These are phyloP conservation scores for Calocera viscosa DNA, from an alignment of 768 basidiomycete genomes.

Conservation along the genomic window DNA sequence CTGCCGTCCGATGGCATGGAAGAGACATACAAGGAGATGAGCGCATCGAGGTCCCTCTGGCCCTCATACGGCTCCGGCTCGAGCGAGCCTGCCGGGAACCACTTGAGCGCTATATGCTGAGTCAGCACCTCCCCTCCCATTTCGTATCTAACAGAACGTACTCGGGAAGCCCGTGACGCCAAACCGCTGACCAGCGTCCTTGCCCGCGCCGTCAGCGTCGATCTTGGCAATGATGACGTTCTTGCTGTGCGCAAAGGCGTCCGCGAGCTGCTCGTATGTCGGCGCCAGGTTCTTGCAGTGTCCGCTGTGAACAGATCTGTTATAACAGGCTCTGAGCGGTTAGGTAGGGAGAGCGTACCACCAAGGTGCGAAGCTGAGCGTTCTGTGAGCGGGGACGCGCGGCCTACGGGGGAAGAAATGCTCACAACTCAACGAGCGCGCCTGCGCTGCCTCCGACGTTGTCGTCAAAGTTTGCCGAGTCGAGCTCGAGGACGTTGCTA, in stretches of 20 bases:
- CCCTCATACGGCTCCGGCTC: conserved; percentile 53
- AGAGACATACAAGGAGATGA: conserved; percentile 56
- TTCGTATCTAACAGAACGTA: conserved; percentile 32
- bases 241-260: conserved; percentile 65
- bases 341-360: conserved; percentile 41
- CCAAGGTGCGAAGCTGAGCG: conserved; percentile 69
- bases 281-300: conserved; percentile 94
- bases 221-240: conserved; percentile 84
- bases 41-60: conserved; percentile 66
- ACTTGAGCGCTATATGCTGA: conserved; percentile 64
- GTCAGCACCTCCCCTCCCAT: conserved; percentile 11
- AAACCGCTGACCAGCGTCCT: conserved; percentile 56
- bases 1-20: background rate
- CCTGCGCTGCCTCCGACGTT: conserved; percentile 68
- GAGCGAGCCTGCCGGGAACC: conserved; percentile 60
- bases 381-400: background rate
- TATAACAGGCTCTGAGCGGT: background rate
- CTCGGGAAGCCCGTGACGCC: conserved; percentile 80
- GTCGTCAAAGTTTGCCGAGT: conserved; percentile 58
- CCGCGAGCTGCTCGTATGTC: conserved; percentile 73
- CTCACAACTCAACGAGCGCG: conserved; percentile 84
- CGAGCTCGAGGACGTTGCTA: conserved; percentile 76
- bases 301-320: conserved; percentile 37
- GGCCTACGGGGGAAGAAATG: conserved; percentile 20
- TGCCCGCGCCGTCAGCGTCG: conserved; percentile 81